Evolutionary conservation across 805 yeast species (phyloP).

Genomic region (Yamadazyma paraphyllophila): DNA sequence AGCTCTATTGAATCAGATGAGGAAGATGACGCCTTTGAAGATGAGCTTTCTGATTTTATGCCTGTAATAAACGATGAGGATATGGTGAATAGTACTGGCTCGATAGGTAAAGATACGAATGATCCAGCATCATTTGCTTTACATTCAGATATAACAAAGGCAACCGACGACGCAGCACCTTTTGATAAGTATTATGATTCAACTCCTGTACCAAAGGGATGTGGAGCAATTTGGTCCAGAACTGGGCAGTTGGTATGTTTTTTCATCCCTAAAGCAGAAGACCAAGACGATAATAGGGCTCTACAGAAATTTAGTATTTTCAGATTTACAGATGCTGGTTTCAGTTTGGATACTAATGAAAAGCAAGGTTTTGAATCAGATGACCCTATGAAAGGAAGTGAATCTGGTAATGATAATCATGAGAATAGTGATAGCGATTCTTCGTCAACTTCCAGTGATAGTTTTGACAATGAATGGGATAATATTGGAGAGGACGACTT

Average conservation of each 20-base stretch:
- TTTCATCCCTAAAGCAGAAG: conserved; percentile 55
- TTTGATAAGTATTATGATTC: conserved; percentile 52
- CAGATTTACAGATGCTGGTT: conserved; percentile 47
- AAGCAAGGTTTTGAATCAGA: conserved; percentile 16
- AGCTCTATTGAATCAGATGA: conserved; percentile 19
- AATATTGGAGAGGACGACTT: conserved; percentile 60
- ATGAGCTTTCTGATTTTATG: conserved; percentile 34
- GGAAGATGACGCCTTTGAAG: conserved; percentile 29
- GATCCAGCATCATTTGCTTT: conserved; percentile 5
- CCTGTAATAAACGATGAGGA: conserved; percentile 43
- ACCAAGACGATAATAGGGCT: conserved; percentile 32
- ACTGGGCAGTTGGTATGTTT: conserved; percentile 81
- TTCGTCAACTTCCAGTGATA: conserved; percentile 47
- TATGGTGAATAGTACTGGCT: conserved; percentile 20
- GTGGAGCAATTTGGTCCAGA: conserved; percentile 87
- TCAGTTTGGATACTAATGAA: conserved; percentile 21
- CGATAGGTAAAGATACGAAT: conserved; percentile 11
- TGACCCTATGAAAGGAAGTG: conserved; percentile 17
- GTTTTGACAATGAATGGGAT: conserved; percentile 68
- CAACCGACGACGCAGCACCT: background rate
- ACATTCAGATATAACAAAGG: conserved; percentile 1
- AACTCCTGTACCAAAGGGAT: conserved; percentile 89
- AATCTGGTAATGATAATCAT: conserved; percentile 21
- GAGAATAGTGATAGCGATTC: conserved; percentile 18
- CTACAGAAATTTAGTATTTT: conserved; percentile 48